Conservation (phyloP, 768 basidiomycete genomes). For the Hygrophoropsis aurantiaca region DNA sequence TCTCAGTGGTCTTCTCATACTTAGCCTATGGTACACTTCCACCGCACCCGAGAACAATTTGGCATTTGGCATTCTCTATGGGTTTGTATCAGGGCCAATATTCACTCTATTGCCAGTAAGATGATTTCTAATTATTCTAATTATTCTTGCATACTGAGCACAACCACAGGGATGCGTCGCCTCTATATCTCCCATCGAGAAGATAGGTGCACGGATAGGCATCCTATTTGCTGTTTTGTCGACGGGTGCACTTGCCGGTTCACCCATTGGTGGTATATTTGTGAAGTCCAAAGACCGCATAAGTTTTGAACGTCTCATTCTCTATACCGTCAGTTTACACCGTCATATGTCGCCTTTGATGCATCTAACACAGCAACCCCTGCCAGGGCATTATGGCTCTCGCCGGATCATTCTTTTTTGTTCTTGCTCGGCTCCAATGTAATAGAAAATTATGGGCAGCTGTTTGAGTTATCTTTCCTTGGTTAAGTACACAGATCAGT, state of each 20-base stretch:
- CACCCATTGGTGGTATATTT: constrained; percentile 22
- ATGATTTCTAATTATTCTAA: background rate
- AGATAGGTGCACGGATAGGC: constrained; percentile 26
- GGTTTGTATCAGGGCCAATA: constrained; percentile 24
- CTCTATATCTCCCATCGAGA: constrained; percentile 20
- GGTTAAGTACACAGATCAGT: too few relatives aligned
- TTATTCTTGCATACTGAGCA: background rate
- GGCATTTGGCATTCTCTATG: constrained; percentile 23
- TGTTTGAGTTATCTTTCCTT: background rate
- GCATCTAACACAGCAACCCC: background rate
- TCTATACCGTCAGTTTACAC: constrained; percentile 20
- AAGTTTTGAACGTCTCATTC: constrained; percentile 22
- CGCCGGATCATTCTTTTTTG: constrained; percentile 10
- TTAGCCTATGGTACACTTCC: constrained; percentile 24
- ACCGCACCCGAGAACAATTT: constrained; percentile 18
- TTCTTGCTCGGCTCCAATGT: constrained; percentile 5
- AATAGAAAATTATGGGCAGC: constrained; percentile 2
- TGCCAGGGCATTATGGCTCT: constrained; percentile 12
- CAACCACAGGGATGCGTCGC: constrained; percentile 17
- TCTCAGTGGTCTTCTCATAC: constrained; percentile 18
- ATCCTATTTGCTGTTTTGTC: constrained; percentile 23
- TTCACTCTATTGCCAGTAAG: constrained; percentile 20
- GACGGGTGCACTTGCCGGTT: constrained; percentile 23
- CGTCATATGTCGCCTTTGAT: background rate
- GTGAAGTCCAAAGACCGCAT: constrained; percentile 11